phyloP scores from a whole-genome alignment of 2,329 filamentous ascomycete species.

The Colletotrichum eleusines region DNA sequence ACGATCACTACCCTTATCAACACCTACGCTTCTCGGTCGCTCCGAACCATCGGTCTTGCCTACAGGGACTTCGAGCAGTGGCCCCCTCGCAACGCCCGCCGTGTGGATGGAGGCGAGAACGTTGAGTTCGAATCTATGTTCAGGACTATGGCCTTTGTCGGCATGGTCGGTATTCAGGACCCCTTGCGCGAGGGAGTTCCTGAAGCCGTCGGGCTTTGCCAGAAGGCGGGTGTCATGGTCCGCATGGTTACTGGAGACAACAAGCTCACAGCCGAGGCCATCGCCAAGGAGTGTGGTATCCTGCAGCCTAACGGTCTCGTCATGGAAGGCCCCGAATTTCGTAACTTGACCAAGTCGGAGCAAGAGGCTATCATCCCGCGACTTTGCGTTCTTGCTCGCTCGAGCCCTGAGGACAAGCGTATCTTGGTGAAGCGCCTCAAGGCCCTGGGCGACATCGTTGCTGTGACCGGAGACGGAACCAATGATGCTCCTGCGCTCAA shows the following conservation, averaged over 20 bases:
- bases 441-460: conserved; percentile 80
- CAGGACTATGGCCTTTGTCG: conserved; percentile 74
- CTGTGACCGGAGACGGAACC: conserved; percentile 86
- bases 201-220: conserved; percentile 78
- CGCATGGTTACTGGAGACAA: conserved; percentile 92
- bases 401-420: conserved; percentile 82
- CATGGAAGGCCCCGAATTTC: conserved; percentile 84
- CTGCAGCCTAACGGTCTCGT: conserved; percentile 75
- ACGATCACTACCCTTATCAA: conserved; percentile 77
- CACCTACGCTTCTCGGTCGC: conserved; percentile 81
- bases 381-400: conserved; percentile 79
- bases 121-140: conserved; percentile 77
- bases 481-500: conserved; percentile 87
- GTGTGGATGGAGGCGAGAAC: conserved; percentile 65
- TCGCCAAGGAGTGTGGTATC: conserved; percentile 83
- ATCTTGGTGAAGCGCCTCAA: conserved; percentile 79
- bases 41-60: conserved; percentile 86
- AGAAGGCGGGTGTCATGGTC: conserved; percentile 81
- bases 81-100: conserved; percentile 76
- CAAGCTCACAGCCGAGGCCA: conserved; percentile 81
- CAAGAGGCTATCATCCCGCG: conserved; percentile 76
- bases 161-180: conserved; percentile 84
- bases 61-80: conserved; percentile 88
- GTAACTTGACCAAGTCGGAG: conserved; percentile 74
- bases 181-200: conserved; percentile 81